phyloP scores from a whole-genome alignment of 2,329 filamentous ascomycete species.

The Cladophialophora chaetospira region DNA sequence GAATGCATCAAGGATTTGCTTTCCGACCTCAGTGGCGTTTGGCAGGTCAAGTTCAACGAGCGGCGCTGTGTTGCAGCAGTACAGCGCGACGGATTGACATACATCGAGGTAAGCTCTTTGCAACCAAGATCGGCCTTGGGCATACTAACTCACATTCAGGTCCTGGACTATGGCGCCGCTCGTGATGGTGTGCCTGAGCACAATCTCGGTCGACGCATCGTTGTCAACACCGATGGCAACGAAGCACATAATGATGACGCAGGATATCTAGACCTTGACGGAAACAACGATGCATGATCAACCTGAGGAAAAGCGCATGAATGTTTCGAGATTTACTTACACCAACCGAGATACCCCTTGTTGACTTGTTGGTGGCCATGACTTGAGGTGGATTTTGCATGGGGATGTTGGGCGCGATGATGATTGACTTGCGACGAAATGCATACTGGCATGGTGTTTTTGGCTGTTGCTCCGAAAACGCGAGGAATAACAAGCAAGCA shows the following conservation, averaged over 20 bases:
- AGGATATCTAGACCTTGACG: conserved; percentile 26
- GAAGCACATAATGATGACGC: conserved; percentile 37
- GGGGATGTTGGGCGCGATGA: background rate
- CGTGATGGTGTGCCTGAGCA: conserved; percentile 80
- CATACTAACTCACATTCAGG: conserved; percentile 56
- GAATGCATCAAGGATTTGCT: conserved; percentile 91
- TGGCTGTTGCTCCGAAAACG: background rate
- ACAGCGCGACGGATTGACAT: conserved; percentile 87
- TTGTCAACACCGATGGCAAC: conserved; percentile 46
- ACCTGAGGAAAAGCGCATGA: background rate
- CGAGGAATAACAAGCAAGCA: background rate
- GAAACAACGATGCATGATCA: conserved; percentile 15
- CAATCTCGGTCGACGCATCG: conserved; percentile 76
- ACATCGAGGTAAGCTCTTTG: conserved; percentile 74
- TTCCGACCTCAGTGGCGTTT: conserved; percentile 92
- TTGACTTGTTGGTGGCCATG: background rate
- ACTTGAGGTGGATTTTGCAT: background rate
- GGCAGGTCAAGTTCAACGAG: conserved; percentile 98
- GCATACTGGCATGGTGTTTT: background rate
- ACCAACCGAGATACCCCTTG: conserved; percentile 2
- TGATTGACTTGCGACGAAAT: background rate
- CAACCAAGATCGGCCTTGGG: conserved; percentile 1
- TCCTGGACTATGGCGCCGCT: conserved; percentile 93
- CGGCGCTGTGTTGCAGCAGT: conserved; percentile 94
- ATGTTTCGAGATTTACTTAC: no score